These are phyloP conservation scores for Xerocomus spinulosus DNA, from an alignment of 768 basidiomycete genomes.

Conservation along the genomic window DNA sequence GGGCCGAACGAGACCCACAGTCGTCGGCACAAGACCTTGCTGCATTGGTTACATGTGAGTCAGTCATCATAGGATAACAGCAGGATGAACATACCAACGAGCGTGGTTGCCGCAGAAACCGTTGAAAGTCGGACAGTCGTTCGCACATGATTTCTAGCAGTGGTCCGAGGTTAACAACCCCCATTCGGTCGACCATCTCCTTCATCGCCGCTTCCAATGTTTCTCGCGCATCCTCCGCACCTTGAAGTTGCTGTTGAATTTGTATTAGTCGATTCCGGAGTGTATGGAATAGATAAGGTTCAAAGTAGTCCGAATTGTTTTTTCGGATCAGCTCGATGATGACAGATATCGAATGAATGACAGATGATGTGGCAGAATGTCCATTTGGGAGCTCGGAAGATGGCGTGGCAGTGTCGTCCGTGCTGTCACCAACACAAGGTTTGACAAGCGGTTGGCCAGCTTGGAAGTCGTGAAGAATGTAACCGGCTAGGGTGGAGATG, in stretches of 20 bases:
- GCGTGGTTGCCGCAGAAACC: constrained; percentile 65
- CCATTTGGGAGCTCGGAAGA: constrained; percentile 31
- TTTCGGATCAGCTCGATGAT: constrained; percentile 93
- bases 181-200: constrained; percentile 80
- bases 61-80: constrained; percentile 3
- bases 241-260: constrained; percentile 67
- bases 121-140: constrained; percentile 63
- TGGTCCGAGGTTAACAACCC: constrained; percentile 86
- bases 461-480: constrained; percentile 67
- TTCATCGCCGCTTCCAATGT: constrained; percentile 67
- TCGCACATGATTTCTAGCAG: constrained; percentile 72
- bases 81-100: constrained; percentile 55
- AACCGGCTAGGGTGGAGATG: constrained; percentile 65
- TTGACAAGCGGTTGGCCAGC: constrained; percentile 19
- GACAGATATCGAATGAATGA: constrained; percentile 82
- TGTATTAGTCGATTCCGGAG: constrained; percentile 86
- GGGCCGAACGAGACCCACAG: constrained; percentile 68
- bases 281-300: constrained; percentile 94
- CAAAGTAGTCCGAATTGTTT: constrained; percentile 98
- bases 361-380: constrained; percentile 67
- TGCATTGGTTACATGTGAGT: constrained; percentile 27
- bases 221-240: constrained; percentile 56
- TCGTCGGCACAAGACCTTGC: constrained; percentile 67
- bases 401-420: constrained; percentile 10
- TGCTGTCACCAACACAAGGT: constrained; percentile 7